Evolutionary conservation across 1,139 yeast genomes (phyloP), one percentile per base, ranked within the genome.

Genomic region (Candida sojae): DNA sequence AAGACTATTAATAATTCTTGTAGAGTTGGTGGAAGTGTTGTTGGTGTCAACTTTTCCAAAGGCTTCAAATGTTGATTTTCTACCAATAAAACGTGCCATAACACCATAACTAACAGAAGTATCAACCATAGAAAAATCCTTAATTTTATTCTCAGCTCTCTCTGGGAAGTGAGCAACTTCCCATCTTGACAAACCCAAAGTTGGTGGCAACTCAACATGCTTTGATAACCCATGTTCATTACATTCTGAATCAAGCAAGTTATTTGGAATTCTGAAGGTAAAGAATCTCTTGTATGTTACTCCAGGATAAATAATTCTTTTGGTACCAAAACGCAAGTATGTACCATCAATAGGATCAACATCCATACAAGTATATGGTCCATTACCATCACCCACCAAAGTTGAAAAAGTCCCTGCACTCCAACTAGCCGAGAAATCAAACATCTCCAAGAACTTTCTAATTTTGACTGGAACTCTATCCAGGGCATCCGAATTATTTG

Each of bases 361-460:
- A 3, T 42, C 9, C 7, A 55, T 56, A 43, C 70, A 63, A 10
- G 48, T 44, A 39, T 49, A 45, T 3, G 64, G 57, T n/a, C 53
- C 45, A 7, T 40, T 39, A 12, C 49, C 53, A 21, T 70, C 77
- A 1, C 69, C 60, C 2, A 66, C 51, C 26, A 73, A 57, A n/a
- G 78, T 52, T 52, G 66, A 63, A 33, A 74, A 62, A 39, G 60
- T 54, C 1, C 64, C 69, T 31, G 59, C 60, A 50, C 67, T 67
- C 67, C 69, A 73, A 35, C 75, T 67, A 2, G 76, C 79, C 39
- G 64, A 61, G 48, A 73, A 73, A 53, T 75, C 80, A 55, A 69
- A 72, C 79, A 75, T 74, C 50, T 75, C 75, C 52, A 75, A 58
- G 44, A 55, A 56, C 17, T 55, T 55, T 26, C 52, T 43, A 37